Percentiles rank a stretch among this genome's conserved stretches.
Evolutionary conservation across 2,329 filamentous ascomycete species (phyloP).

Genomic region (Xylariales sp.): DNA sequence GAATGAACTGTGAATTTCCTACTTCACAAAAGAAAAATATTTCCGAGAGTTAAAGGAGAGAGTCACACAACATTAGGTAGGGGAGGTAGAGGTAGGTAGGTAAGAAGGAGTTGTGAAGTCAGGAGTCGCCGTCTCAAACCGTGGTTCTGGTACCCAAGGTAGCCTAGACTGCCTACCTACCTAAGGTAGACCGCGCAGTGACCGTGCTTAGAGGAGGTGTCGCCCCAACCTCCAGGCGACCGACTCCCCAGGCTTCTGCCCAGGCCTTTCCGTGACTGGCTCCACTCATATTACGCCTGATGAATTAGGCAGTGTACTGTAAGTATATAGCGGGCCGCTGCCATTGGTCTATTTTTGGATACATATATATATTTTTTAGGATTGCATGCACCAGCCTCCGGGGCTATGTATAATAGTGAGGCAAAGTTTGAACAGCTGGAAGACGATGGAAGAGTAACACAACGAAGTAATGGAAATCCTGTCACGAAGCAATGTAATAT

Average conservation of each 20-base stretch:
- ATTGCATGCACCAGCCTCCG: background rate
- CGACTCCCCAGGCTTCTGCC: background rate
- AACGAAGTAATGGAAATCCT: background rate
- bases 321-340: constrained; percentile 20
- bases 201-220: background rate
- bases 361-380: no score
- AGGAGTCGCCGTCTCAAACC: constrained; percentile 8
- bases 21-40: background rate
- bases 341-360: constrained; percentile 34
- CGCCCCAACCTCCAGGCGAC: background rate
- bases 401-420: background rate
- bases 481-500: background rate
- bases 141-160: background rate
- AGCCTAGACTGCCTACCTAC: background rate
- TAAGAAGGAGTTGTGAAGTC: constrained; percentile 8
- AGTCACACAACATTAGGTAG: no score
- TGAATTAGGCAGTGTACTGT: constrained; percentile 3
- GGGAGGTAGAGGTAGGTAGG: no score
- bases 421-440: background rate
- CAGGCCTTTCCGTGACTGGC: background rate
- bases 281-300: constrained; percentile 23
- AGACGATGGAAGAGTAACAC: background rate
- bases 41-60: no score
- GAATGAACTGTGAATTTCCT: background rate
- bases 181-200: background rate